Evolutionary conservation across 139 green algal species (phyloP).

Genomic region (Tetratostichococcus sp.): DNA sequence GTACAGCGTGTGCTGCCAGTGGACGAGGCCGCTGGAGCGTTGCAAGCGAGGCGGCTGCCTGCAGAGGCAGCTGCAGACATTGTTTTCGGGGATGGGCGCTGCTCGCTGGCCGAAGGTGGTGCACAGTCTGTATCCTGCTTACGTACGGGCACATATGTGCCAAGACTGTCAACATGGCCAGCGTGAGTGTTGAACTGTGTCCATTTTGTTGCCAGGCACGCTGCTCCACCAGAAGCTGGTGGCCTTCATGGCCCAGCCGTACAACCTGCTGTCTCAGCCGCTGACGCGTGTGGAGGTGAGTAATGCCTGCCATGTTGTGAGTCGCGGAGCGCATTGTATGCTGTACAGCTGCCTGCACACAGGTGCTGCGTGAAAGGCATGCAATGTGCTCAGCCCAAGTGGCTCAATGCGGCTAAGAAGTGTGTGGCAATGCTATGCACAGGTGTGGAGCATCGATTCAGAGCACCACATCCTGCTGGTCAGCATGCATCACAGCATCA

Average conservation of each 20-base stretch:
- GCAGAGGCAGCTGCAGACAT: too few species aligned
- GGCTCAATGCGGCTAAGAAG: not conserved
- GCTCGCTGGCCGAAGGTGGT: not conserved
- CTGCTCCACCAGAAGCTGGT: not conserved
- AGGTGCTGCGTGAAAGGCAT: not conserved
- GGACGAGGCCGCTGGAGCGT: too few species aligned
- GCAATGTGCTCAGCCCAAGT: not conserved
- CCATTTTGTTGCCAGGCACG: too few species aligned
- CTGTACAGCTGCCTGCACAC: not conserved
- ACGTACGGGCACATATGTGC: too few species aligned
- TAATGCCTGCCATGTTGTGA: not conserved
- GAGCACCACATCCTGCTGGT: conserved; percentile 2
- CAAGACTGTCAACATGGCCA: too few species aligned
- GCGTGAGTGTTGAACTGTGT: not conserved
- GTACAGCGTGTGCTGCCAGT: not conserved
- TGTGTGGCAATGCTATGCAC: not conserved
- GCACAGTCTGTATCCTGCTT: not conserved
- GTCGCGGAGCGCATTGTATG: not conserved
- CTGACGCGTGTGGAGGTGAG: not conserved
- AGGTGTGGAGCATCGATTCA: not conserved
- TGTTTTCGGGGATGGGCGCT: not conserved
- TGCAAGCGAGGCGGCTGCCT: not conserved
- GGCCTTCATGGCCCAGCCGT: not conserved
- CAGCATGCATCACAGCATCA: conserved; percentile 7
- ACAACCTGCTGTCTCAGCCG: not conserved